Percentiles rank a stretch among this genome's conserved stretches.
These are phyloP conservation scores for Massariosphaeria phaeospora DNA, from an alignment of 495 filamentous ascomycete genomes.

Conservation along the genomic window DNA sequence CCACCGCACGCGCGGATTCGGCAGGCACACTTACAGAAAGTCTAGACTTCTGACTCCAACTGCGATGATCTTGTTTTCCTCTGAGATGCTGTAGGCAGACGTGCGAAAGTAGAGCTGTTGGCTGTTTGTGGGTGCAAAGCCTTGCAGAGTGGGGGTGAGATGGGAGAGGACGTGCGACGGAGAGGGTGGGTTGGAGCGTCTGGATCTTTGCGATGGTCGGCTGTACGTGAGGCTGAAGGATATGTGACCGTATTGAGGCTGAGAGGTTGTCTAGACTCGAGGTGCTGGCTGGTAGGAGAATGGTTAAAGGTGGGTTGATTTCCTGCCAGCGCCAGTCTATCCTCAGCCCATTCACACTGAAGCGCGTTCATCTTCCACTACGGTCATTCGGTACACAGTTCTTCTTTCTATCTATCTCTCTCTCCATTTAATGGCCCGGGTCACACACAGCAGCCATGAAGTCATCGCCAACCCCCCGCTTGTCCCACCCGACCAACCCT, in stretches of 20 bases:
- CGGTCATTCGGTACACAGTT: background rate
- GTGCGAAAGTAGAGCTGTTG: background rate
- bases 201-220: background rate
- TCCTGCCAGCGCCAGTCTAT: background rate
- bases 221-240: background rate
- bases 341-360: background rate
- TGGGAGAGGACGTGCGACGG: background rate
- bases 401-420: background rate
- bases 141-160: conserved; percentile 2
- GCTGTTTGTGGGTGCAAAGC: background rate
- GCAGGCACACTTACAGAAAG: background rate
- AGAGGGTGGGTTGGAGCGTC: background rate
- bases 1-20: background rate
- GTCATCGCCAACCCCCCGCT: too few species aligned
- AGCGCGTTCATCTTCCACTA: background rate
- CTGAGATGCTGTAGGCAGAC: conserved; percentile 11
- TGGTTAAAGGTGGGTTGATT: background rate
- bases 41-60: background rate
- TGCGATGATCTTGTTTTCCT: too few species aligned
- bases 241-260: background rate
- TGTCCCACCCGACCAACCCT: background rate
- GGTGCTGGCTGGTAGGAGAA: background rate
- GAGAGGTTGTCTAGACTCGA: background rate
- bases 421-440: too few species aligned
- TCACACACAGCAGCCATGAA: background rate